Base-by-base conservation (phyloP, 495 filamentous ascomycete genomes). In the Aspergillus egyptiacus region DNA sequence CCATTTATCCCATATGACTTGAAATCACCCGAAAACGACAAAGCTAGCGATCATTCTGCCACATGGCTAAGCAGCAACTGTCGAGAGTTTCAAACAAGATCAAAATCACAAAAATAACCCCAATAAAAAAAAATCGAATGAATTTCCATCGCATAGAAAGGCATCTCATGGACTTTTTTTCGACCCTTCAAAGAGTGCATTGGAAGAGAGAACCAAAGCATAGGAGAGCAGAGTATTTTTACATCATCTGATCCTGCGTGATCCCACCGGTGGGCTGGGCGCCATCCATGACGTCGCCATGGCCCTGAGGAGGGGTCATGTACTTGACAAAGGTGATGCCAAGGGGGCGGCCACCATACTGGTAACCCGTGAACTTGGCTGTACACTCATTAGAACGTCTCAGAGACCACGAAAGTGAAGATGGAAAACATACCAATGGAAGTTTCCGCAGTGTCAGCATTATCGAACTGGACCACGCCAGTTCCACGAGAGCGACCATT, bases 201-300 rank as follows among this genome's bases (percentile, higher is more conserved):
- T 38, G 22, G 27, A 34, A 38, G 38, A 25, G 25, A 34, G 25
- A 34, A 33, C 17, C 38, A 35, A 50, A 55, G 31, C 36, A 35
- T 27, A 43, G 25, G 33, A 35, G 19, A 56, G 38, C 22, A 50
- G 30, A 42, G 30, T 51, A 60, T 48, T 48, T 57, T 69, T 79
- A 98, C 91, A 96, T 95, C 68, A 98, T 96, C 74, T 98, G 91
- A 60, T 96, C 93, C 65, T 98, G 93, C 2, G 89, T 95, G 57
- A 96, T 65, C 49, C 78, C 80, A 42, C 74, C 81, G 15, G 86
- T 82, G n/a, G 79, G 71, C 55, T 93, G 84, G 17, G 63, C 57
- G 24, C 80, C 86, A 56, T 96, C 89, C 86, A 93, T 95, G 54
- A 72, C 76, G 57, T 91, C 88, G 14, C 66, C 75, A 23, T 78